Evolutionary conservation across 805 yeast genomes (phyloP).

Genomic region (Saccharomycopsis oosterbeekiorum): DNA sequence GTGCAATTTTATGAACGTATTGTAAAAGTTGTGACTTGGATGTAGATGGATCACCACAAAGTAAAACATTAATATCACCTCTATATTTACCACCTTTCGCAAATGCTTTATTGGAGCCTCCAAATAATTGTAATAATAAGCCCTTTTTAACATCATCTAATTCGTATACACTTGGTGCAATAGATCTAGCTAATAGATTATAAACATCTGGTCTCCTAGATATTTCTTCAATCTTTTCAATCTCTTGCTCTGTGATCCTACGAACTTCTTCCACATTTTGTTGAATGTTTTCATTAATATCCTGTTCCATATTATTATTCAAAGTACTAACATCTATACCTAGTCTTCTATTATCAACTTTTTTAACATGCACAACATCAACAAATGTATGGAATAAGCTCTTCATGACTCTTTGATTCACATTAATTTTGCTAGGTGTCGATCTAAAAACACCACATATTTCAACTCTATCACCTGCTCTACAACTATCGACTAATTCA

Average conservation of each 20-base stretch:
- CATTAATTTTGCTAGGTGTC: constrained; percentile 79
- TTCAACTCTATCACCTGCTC: constrained; percentile 95
- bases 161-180: constrained; percentile 96
- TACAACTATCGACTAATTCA: constrained; percentile 85
- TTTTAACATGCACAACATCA: constrained; percentile 88
- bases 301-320: constrained; percentile 32
- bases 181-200: constrained; percentile 75
- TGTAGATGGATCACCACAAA: constrained; percentile 98
- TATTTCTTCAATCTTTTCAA: constrained; percentile 49
- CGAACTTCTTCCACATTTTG: constrained; percentile 71
- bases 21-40: constrained; percentile 90
- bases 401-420: constrained; percentile 76
- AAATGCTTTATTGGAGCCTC: constrained; percentile 88
- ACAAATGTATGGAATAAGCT: constrained; percentile 83
- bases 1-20: constrained; percentile 95
- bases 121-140: constrained; percentile 81
- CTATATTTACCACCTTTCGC: constrained; percentile 87
- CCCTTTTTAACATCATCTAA: constrained; percentile 97
- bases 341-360: constrained; percentile 70
- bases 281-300: constrained; percentile 42
- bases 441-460: constrained; percentile 94
- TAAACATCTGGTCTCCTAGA: constrained; percentile 71
- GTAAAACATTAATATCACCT: constrained; percentile 85
- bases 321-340: constrained; percentile 68
- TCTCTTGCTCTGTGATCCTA: constrained; percentile 57